phyloP scores from a whole-genome alignment of 257 asterid species.

The Capsicum baccatum region DNA sequence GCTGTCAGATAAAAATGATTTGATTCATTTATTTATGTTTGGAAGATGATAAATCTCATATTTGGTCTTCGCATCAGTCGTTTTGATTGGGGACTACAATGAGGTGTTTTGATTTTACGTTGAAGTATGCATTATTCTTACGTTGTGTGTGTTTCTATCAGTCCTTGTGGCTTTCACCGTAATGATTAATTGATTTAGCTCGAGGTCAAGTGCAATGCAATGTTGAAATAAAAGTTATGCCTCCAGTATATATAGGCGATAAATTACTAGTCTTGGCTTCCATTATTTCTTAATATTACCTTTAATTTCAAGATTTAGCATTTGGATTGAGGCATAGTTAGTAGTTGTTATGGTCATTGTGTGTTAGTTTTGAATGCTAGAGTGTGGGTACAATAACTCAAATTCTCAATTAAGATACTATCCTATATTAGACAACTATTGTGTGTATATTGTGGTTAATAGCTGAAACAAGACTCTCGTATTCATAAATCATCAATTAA shows the following conservation, averaged over 20 bases:
- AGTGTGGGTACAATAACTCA: background rate
- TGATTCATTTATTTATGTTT: constrained; percentile 17
- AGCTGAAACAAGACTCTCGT: background rate
- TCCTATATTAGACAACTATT: constrained; percentile 9
- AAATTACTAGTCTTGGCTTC: background rate
- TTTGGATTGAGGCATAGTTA: background rate
- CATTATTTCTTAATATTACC: constrained; percentile 1
- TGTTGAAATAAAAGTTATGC: background rate
- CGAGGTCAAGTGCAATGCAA: constrained; percentile 10
- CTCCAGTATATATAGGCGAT: background rate
- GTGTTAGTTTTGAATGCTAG: constrained; percentile 1
- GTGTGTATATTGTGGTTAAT: background rate
- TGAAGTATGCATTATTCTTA: background rate
- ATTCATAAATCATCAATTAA: background rate
- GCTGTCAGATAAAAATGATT: background rate
- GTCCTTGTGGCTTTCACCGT: background rate
- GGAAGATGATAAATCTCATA: background rate
- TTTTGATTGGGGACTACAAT: constrained; percentile 4
- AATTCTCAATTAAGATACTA: background rate
- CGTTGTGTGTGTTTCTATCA: background rate
- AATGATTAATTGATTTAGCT: constrained; percentile 24
- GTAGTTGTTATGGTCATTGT: background rate
- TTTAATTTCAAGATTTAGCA: background rate
- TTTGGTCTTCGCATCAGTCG: background rate
- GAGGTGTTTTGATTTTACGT: constrained; percentile 3